A percentile compares a stretch with the other conserved stretches of the same genome.
phyloP scores from a whole-genome alignment of 306 rosid species.

The Quercus rubra region DNA sequence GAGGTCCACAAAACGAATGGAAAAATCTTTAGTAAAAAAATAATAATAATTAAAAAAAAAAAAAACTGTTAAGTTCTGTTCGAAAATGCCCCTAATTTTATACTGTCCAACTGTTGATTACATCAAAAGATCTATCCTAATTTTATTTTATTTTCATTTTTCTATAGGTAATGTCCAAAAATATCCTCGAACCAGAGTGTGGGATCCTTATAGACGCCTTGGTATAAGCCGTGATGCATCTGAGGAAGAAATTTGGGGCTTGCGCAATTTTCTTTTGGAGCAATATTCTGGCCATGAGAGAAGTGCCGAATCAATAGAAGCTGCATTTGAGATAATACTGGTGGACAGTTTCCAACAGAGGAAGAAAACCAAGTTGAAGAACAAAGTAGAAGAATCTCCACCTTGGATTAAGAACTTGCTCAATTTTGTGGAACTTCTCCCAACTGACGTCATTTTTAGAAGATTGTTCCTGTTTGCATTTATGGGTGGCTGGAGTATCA shows the following conservation, averaged over 20 bases:
- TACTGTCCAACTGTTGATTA: too few species aligned
- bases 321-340: constrained; percentile 86
- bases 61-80: too few species aligned
- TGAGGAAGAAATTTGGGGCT: constrained; percentile 96
- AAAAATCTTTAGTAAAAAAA: too few species aligned
- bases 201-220: constrained; percentile 92
- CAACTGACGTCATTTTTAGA: constrained; percentile 74
- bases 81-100: too few species aligned
- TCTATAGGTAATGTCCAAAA: constrained; percentile 63
- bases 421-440: constrained; percentile 80
- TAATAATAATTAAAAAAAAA: too few species aligned
- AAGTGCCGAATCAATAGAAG: constrained; percentile 94
- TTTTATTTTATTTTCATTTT: neutral
- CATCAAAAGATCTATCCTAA: neutral
- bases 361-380: constrained; percentile 89
- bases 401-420: constrained; percentile 88
- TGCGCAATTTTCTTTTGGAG: constrained; percentile 82
- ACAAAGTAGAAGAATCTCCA: constrained; percentile 98
- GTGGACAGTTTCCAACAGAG: constrained; percentile 80
- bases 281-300: constrained; percentile 93
- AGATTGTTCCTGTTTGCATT: constrained; percentile 90
- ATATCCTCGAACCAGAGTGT: constrained; percentile 65
- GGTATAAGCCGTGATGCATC: constrained; percentile 82
- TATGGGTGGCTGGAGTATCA: constrained; percentile 98
- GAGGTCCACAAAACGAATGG: too few species aligned